These are phyloP conservation scores for Solanum appendiculatum DNA, from an alignment of 257 asterid species.

Conservation along the genomic window DNA sequence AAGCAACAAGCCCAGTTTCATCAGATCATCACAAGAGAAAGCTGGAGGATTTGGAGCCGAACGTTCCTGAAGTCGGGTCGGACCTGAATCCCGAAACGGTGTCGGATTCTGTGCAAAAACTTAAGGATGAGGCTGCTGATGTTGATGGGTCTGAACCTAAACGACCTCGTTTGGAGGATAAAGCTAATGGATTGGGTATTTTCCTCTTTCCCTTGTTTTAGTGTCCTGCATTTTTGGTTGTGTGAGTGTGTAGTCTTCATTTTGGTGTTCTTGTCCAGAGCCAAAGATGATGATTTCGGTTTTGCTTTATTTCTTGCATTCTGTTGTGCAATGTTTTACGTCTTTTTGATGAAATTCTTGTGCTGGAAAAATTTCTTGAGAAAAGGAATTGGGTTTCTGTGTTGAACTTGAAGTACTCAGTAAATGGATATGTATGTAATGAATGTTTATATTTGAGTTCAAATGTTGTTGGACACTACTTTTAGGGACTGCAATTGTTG, in stretches of 20 bases:
- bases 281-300: not conserved
- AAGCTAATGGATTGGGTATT: slow-evolving; percentile 35
- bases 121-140: slow-evolving; percentile 26
- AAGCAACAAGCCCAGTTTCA: slow-evolving; percentile 19
- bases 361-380: not conserved
- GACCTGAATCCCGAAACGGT: slow-evolving; percentile 6
- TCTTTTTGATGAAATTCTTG: not conserved
- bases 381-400: not conserved
- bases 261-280: not conserved
- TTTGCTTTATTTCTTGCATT: not conserved
- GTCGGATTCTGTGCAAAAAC: slow-evolving; percentile 15
- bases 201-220: not conserved
- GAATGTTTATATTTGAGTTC: not conserved
- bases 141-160: slow-evolving; percentile 58
- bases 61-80: slow-evolving; percentile 14
- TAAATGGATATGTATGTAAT: not conserved
- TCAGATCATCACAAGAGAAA: slow-evolving; percentile 69
- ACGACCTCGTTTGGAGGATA: slow-evolving; percentile 70
- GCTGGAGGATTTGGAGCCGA: slow-evolving; percentile 68
- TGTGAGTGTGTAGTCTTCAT: not conserved
- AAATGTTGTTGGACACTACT: not conserved
- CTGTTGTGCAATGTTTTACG: not conserved
- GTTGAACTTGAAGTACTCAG: not conserved
- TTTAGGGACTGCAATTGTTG: not conserved
- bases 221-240: not conserved